phyloP scores from a whole-genome alignment of 2,329 filamentous ascomycete species.

The Penicillium glabrum region DNA sequence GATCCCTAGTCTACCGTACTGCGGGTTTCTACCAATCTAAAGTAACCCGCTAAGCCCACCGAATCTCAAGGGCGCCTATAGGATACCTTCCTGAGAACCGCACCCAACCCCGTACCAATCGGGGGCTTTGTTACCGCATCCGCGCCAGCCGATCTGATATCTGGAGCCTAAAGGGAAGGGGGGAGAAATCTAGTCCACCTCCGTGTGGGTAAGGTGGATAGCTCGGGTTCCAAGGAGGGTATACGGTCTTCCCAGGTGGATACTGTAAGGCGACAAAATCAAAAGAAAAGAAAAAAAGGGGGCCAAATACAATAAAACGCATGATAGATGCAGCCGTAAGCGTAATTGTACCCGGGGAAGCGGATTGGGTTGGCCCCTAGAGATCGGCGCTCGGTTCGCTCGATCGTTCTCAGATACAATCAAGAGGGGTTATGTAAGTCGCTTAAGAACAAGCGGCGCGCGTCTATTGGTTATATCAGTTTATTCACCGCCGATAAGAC shows the following conservation, averaged over 20 bases:
- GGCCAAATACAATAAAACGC: neutral
- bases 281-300: neutral
- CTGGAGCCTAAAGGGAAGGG: neutral
- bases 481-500: constrained; percentile 15
- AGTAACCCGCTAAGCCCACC: neutral
- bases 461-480: neutral
- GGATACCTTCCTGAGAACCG: constrained; percentile 20
- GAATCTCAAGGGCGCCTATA: constrained; percentile 13
- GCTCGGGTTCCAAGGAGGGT: neutral
- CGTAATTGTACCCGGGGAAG: constrained; percentile 7
- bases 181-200: neutral
- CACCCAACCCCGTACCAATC: constrained; percentile 18
- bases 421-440: no score
- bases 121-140: constrained; percentile 15
- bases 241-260: neutral
- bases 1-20: neutral
- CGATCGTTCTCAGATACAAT: neutral
- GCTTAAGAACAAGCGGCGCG: neutral
- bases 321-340: neutral
- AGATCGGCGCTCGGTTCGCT: constrained; percentile 16
- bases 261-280: neutral
- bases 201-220: neutral
- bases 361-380: constrained; percentile 9
- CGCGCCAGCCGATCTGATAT: constrained; percentile 24
- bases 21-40: neutral